Conservation (phyloP, 768 basidiomycete genomes). For the Chalciporus chontae region DNA sequence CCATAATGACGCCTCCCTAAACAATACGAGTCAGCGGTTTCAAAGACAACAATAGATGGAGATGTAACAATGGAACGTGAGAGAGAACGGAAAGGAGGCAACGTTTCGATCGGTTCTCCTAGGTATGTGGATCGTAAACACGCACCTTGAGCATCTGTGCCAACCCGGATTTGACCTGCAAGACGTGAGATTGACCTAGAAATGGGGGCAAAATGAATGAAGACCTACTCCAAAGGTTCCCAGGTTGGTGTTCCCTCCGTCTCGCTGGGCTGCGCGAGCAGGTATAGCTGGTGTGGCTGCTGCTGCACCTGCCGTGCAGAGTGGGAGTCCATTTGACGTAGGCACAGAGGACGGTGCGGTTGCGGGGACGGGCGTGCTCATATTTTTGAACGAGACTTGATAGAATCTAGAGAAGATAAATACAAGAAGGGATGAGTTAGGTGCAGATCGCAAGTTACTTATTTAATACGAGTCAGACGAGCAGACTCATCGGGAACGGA, state of each 20-base stretch:
- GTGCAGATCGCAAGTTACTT: neutral
- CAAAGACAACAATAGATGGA: neutral
- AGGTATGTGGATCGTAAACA: conserved; percentile 5
- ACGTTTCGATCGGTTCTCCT: conserved; percentile 1
- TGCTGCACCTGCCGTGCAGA: neutral
- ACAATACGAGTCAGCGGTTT: neutral
- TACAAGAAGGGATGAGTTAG: neutral
- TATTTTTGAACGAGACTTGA: neutral
- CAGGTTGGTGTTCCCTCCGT: conserved; percentile 54
- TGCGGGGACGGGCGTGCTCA: conserved; percentile 15
- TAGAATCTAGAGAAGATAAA: neutral
- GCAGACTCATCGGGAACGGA: neutral
- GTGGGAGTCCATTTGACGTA: conserved; percentile 6
- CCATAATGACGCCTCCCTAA: conserved; percentile 91
- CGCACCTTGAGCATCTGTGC: conserved; percentile 94
- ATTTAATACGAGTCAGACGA: neutral
- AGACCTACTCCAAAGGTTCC: conserved; percentile 67
- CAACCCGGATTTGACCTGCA: conserved; percentile 85
- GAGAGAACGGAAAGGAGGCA: neutral
- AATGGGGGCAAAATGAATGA: neutral
- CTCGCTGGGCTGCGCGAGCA: conserved; percentile 46
- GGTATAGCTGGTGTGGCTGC: conserved; percentile 36
- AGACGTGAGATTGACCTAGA: neutral
- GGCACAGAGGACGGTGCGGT: conserved; percentile 2
- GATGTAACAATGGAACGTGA: neutral